Conservation (phyloP, 163 green algal species). For the Prototheca wickerhamii region DNA sequence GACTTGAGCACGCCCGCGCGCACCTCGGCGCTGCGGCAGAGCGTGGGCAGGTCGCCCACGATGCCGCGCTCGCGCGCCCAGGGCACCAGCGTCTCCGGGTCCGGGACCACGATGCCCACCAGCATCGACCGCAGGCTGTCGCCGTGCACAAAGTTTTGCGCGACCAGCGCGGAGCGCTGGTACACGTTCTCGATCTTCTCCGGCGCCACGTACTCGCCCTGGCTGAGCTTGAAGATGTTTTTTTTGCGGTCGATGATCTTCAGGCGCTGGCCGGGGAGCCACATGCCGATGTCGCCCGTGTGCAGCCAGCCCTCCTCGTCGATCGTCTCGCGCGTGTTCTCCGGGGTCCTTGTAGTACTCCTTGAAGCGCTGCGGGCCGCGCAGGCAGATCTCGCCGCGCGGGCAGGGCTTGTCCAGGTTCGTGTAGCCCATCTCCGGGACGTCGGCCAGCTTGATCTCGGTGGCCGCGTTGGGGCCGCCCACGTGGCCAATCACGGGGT, state of each 20-base stretch:
- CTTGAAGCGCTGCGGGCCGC: slow-evolving; percentile 79
- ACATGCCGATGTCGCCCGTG: slow-evolving; percentile 90
- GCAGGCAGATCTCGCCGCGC: slow-evolving; percentile 82
- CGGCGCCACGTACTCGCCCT: slow-evolving; percentile 94
- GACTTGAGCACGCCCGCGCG: slow-evolving; percentile 56
- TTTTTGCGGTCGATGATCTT: slow-evolving; percentile 97
- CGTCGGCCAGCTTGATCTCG: slow-evolving; percentile 91
- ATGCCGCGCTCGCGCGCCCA: slow-evolving; percentile 79
- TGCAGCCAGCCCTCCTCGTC: slow-evolving; percentile 90
- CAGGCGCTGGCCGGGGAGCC: slow-evolving; percentile 77
- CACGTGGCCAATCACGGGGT: slow-evolving; percentile 64
- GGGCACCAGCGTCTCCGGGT: slow-evolving; percentile 81
- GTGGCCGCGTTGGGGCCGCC: slow-evolving; percentile 64
- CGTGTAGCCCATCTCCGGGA: slow-evolving; percentile 96
- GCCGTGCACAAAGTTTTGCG: slow-evolving; percentile 84
- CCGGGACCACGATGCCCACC: slow-evolving; percentile 87
- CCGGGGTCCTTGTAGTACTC: slow-evolving; percentile 95
- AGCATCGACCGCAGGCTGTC: slow-evolving; percentile 79
- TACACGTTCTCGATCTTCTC: slow-evolving; percentile 99
- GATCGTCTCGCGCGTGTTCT: slow-evolving; percentile 69
- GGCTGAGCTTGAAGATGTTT: slow-evolving; percentile 93
- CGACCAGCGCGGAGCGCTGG: slow-evolving; percentile 64
- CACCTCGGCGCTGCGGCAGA: slow-evolving; percentile 63
- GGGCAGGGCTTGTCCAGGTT: slow-evolving; percentile 77
- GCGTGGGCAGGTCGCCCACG: slow-evolving; percentile 5